Evolutionary conservation across 208 protist genomes (phyloP).

Genomic region (Acanthamoeba rhysodes): DNA sequence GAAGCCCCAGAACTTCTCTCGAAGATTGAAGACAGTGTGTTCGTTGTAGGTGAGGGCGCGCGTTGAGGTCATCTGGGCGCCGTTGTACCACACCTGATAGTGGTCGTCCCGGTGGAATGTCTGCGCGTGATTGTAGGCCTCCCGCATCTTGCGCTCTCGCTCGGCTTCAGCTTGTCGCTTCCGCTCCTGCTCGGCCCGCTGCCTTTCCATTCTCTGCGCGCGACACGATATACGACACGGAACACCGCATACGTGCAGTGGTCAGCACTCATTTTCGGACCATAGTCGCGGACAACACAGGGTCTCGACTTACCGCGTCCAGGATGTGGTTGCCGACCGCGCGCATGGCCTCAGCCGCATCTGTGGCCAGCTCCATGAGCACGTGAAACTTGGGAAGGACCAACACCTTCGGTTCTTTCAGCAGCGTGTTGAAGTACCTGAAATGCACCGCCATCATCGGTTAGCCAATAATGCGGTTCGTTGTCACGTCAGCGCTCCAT

Average conservation of each 20-base stretch:
- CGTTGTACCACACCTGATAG: slow-evolving; percentile 35
- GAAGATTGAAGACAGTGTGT: slow-evolving; percentile 7
- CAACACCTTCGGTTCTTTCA: slow-evolving; percentile 45
- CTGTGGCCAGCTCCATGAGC: background rate
- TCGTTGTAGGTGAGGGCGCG: slow-evolving; percentile 59
- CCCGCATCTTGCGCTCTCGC: background rate
- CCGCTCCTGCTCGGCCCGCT: slow-evolving; percentile 9
- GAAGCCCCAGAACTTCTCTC: slow-evolving; percentile 56
- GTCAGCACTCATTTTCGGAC: background rate
- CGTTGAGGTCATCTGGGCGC: slow-evolving; percentile 10
- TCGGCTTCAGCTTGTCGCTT: slow-evolving; percentile 29
- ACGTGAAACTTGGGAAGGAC: slow-evolving; percentile 31
- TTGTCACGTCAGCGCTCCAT: background rate
- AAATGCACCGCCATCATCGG: background rate
- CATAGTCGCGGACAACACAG: too few relatives aligned
- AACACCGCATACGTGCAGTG: background rate
- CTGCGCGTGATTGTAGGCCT: slow-evolving; percentile 36
- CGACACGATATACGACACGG: too few relatives aligned
- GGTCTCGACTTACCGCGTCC: background rate
- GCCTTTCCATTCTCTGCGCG: background rate
- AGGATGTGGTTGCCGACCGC: slow-evolving; percentile 36
- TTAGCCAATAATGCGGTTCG: background rate
- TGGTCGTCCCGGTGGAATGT: slow-evolving; percentile 38
- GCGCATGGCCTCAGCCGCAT: slow-evolving; percentile 1
- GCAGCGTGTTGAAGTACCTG: background rate